Percentiles rank a stretch among this genome's conserved stretches.
phyloP scores from a whole-genome alignment of 2,329 filamentous ascomycete species.

The Xylariaceae sp. region DNA sequence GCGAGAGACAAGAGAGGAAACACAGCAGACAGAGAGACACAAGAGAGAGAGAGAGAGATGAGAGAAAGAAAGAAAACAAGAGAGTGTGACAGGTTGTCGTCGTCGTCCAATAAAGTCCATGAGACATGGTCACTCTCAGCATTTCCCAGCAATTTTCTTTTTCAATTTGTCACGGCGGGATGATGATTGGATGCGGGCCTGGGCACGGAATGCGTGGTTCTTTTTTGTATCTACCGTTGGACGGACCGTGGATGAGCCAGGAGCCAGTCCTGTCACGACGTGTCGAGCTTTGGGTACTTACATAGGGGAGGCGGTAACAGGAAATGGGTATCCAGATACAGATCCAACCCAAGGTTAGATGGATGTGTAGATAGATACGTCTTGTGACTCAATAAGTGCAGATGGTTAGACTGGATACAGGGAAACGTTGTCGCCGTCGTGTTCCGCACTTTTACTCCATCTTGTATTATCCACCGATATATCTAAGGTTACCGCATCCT shows the following conservation, averaged over 20 bases:
- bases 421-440: too few species aligned
- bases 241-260: background rate
- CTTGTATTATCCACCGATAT: too few species aligned
- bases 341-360: too few species aligned
- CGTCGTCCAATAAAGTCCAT: conserved; percentile 13
- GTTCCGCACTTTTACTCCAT: too few species aligned
- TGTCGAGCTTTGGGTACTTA: background rate
- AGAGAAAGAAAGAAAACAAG: background rate
- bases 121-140: conserved; percentile 15
- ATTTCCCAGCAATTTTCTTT: conserved; percentile 12
- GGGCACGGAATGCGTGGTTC: background rate
- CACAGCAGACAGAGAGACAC: too few species aligned
- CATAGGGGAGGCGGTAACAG: background rate
- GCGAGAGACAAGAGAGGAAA: background rate
- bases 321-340: background rate
- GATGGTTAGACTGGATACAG: too few species aligned
- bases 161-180: background rate
- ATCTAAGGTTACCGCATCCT: too few species aligned
- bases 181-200: background rate
- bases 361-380: too few species aligned
- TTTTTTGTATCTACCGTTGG: conserved; percentile 1
- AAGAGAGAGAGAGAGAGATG: too few species aligned
- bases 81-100: conserved; percentile 7
- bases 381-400: too few species aligned
- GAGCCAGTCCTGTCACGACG: too few species aligned